phyloP scores from a whole-genome alignment of 768 basidiomycete species.

The Kwoniella sp. region DNA sequence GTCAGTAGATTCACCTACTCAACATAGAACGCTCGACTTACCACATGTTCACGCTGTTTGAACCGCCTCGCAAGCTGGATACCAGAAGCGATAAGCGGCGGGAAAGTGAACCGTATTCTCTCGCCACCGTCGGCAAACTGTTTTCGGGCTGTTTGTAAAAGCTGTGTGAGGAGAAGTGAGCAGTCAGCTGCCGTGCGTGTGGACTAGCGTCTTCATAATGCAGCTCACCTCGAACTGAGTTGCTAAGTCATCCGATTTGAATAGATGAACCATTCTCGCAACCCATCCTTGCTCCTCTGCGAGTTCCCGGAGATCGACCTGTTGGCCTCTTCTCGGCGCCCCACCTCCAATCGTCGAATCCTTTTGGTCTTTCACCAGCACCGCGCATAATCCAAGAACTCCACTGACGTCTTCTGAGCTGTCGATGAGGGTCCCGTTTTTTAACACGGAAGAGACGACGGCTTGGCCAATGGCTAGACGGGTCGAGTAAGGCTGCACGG shows the following conservation, averaged over 20 bases:
- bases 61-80: constrained; percentile 92
- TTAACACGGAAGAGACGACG: constrained; percentile 87
- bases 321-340: constrained; percentile 55
- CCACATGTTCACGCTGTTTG: constrained; percentile 71
- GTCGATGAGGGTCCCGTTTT: constrained; percentile 95
- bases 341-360: constrained; percentile 63
- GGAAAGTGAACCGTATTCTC: constrained; percentile 94
- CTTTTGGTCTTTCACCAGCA: constrained; percentile 76
- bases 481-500: constrained; percentile 83
- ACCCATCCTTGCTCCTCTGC: constrained; percentile 99
- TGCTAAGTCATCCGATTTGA: constrained; percentile 80
- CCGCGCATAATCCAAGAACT: constrained; percentile 87
- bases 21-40: constrained; percentile 16
- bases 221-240: constrained; percentile 86
- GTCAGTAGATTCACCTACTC: background rate
- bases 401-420: constrained; percentile 91
- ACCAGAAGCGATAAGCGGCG: constrained; percentile 87
- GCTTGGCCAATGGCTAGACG: constrained; percentile 92
- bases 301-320: constrained; percentile 77
- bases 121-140: constrained; percentile 86
- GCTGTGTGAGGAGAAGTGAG: constrained; percentile 58
- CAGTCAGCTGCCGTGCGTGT: too few relatives aligned
- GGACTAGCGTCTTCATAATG: too few relatives aligned
- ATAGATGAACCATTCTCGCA: constrained; percentile 94
- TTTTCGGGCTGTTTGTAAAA: constrained; percentile 84